Conservation (phyloP, 768 basidiomycete genomes). For the Mrakia blollopis region DNA sequence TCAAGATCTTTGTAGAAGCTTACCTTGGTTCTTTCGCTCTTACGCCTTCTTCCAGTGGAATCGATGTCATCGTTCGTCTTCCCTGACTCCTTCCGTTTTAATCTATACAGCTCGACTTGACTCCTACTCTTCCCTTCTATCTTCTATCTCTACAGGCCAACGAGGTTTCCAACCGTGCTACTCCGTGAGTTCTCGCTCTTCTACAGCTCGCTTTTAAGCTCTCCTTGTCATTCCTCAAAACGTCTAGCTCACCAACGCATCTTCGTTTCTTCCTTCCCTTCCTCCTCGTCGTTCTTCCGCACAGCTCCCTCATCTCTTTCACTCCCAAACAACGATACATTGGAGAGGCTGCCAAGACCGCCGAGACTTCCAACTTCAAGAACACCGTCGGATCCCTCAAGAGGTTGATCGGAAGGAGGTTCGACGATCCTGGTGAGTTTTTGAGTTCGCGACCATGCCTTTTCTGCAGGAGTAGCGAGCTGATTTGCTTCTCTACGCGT, state of each 20-base stretch:
- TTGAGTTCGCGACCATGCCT: background rate
- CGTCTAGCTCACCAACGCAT: background rate
- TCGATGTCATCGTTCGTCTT: conserved; percentile 75
- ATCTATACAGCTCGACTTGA: background rate
- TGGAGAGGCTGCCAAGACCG: conserved; percentile 93
- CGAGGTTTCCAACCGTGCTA: conserved; percentile 93
- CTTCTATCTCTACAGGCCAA: conserved; percentile 51
- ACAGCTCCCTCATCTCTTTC: conserved; percentile 91
- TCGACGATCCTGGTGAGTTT: conserved; percentile 33
- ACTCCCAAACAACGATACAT: conserved; percentile 84
- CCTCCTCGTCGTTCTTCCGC: background rate
- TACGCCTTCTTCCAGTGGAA: conserved; percentile 52
- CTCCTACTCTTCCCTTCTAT: background rate
- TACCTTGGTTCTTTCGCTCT: background rate
- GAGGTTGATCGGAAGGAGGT: conserved; percentile 75
- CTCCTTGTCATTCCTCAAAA: background rate
- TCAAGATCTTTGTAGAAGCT: background rate
- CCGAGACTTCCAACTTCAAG: conserved; percentile 95
- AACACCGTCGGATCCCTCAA: conserved; percentile 94
- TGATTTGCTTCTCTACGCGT: background rate
- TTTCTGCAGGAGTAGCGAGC: too few species aligned
- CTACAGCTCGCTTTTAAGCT: conserved; percentile 1
- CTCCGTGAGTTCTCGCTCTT: conserved; percentile 64
- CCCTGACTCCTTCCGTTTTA: background rate
- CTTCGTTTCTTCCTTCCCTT: background rate